phyloP scores from a whole-genome alignment of 441 rosid species.

The Arabidopsis lyrata region DNA sequence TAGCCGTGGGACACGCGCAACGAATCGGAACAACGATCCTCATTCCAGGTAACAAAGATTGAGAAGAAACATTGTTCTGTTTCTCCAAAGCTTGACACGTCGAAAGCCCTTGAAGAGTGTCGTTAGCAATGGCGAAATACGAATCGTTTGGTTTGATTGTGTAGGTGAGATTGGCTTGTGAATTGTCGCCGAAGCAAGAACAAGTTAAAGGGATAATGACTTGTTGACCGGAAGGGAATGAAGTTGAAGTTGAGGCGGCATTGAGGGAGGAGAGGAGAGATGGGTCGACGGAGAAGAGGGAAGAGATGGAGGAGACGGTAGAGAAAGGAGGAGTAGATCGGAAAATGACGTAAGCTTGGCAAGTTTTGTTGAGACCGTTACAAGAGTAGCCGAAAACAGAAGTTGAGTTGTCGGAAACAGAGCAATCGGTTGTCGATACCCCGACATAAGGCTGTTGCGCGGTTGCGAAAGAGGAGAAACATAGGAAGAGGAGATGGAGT shows the following conservation, averaged over 20 bases:
- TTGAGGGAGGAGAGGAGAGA: constrained; percentile 59
- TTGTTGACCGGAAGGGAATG: constrained; percentile 54
- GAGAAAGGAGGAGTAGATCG: constrained; percentile 62
- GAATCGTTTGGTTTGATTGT: constrained; percentile 45
- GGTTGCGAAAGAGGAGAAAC: constrained; percentile 39
- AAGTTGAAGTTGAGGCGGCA: constrained; percentile 49
- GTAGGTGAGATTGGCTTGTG: constrained; percentile 64
- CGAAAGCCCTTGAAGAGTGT: constrained; percentile 72
- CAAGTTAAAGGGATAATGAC: constrained; percentile 74
- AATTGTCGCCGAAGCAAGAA: constrained; percentile 64
- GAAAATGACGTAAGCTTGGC: constrained; percentile 66
- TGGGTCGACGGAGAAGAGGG: constrained; percentile 57
- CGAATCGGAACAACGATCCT: constrained; percentile 59
- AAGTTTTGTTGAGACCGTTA: constrained; percentile 64
- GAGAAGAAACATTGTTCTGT: constrained; percentile 46
- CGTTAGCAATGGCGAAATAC: constrained; percentile 52
- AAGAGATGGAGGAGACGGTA: constrained; percentile 60
- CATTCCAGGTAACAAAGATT: constrained; percentile 45
- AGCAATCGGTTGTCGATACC: constrained; percentile 51
- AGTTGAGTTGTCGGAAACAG: constrained; percentile 39
- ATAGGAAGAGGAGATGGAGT: constrained; percentile 11
- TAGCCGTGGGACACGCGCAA: constrained; percentile 83
- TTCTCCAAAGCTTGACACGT: constrained; percentile 73
- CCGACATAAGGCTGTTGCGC: constrained; percentile 81
- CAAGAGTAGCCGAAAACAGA: constrained; percentile 77